Conservation (phyloP, 2,329 filamentous ascomycete genomes). For the Thermothelomyces thermophilus region DNA sequence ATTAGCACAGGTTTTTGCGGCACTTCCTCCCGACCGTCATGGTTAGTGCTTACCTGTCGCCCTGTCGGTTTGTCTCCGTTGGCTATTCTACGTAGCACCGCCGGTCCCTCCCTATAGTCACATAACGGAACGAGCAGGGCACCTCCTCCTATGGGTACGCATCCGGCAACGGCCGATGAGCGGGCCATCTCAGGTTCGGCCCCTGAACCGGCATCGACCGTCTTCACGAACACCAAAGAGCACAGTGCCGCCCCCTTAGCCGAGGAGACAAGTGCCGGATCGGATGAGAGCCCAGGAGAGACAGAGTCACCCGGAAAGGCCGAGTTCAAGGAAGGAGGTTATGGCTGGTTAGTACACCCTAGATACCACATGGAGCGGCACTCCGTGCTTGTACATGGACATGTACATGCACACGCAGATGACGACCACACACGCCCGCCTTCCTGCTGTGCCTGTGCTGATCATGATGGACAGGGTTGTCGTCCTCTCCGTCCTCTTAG, state of each 20-base stretch:
- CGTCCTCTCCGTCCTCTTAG: constrained; percentile 45
- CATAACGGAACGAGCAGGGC: no score
- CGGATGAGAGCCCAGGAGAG: constrained; percentile 16
- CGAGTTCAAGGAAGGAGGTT: constrained; percentile 49
- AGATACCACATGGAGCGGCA: no score
- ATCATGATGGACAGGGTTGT: constrained; percentile 38
- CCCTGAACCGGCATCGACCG: constrained; percentile 12
- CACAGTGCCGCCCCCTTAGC: not conserved
- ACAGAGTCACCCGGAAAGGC: constrained; percentile 23
- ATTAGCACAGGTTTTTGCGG: no score
- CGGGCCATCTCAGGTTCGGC: not conserved
- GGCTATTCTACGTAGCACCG: no score
- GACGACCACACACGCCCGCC: no score
- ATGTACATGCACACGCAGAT: not conserved
- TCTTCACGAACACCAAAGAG: not conserved
- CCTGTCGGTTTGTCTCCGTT: no score
- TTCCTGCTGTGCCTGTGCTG: not conserved
- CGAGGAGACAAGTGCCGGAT: constrained; percentile 4
- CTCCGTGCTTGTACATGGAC: no score
- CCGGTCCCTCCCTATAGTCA: not conserved
- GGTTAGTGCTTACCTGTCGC: no score
- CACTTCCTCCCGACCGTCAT: no score
- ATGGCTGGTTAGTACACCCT: constrained; percentile 46
- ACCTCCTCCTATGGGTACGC: not conserved
- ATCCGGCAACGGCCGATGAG: no score